Conservation (phyloP, 768 basidiomycete species). For the Lentinula detonsa region DNA sequence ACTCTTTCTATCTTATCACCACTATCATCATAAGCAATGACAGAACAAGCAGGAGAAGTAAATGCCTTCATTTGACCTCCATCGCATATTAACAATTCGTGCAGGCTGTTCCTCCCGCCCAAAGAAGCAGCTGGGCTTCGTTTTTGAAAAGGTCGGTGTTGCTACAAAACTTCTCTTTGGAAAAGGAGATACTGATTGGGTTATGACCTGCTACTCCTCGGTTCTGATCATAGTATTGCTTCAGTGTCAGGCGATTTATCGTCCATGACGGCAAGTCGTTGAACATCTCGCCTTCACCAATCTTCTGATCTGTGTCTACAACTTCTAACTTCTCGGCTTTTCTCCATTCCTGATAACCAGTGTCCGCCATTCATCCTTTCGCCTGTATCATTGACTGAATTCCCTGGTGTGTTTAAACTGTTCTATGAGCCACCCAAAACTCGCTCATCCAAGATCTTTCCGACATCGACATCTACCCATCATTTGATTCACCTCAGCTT, state of each 20-base stretch:
- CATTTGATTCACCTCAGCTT: slow-evolving; percentile 44
- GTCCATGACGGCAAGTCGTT: slow-evolving; percentile 53
- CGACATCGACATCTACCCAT: background rate
- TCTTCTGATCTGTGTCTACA: background rate
- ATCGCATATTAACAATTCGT: slow-evolving; percentile 15
- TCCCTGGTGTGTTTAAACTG: slow-evolving; percentile 54
- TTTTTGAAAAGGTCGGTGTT: slow-evolving; percentile 82
- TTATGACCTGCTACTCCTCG: slow-evolving; percentile 4
- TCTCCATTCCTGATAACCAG: background rate
- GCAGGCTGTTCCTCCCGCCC: slow-evolving; percentile 73
- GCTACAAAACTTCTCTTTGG: background rate
- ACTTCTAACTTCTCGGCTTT: background rate
- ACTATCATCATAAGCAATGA: slow-evolving; percentile 15
- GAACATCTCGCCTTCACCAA: background rate
- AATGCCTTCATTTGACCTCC: slow-evolving; percentile 18
- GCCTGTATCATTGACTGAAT: slow-evolving; percentile 87
- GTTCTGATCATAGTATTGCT: slow-evolving; percentile 50
- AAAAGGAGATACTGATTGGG: slow-evolving; percentile 6
- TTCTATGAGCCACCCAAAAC: background rate
- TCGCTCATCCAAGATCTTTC: slow-evolving; percentile 7
- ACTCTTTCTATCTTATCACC: background rate
- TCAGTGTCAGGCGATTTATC: slow-evolving; percentile 87
- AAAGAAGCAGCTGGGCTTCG: slow-evolving; percentile 82
- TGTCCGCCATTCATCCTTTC: slow-evolving; percentile 85
- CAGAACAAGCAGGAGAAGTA: slow-evolving; percentile 38